Conservation (phyloP, 192 early-diverging fungal genomes). For the Entomortierella beljakovae region DNA sequence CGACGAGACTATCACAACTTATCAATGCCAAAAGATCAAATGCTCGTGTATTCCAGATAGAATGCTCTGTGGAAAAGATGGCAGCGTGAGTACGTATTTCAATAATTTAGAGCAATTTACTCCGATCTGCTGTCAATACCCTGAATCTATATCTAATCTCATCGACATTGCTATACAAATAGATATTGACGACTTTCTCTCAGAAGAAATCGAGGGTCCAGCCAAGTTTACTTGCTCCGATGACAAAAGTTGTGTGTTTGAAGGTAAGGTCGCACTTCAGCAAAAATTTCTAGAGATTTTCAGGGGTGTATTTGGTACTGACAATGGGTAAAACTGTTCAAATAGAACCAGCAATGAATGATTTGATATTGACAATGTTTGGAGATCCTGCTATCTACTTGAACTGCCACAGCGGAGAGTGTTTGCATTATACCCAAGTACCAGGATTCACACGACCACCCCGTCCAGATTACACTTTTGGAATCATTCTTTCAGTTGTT, state of each 20-base stretch:
- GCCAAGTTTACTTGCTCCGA: constrained; percentile 73
- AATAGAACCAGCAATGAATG: constrained; percentile 84
- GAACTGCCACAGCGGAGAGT: constrained; percentile 85
- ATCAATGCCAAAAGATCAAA: constrained; percentile 78
- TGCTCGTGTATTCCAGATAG: constrained; percentile 85
- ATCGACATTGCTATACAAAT: no score
- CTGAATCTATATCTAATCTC: no score
- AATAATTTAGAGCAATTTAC: no score
- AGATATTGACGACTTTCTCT: constrained; percentile 84
- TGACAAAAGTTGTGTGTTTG: constrained; percentile 67
- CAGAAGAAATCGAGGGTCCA: constrained; percentile 83
- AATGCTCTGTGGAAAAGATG: constrained; percentile 87
- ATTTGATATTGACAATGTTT: constrained; percentile 82
- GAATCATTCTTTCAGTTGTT: constrained; percentile 54
- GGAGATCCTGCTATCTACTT: constrained; percentile 87
- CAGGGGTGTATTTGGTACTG: constrained; percentile 39
- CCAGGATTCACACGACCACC: constrained; percentile 74
- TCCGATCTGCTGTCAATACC: no score
- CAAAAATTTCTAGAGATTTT: neutral
- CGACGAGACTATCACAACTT: constrained; percentile 68
- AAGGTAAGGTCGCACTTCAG: constrained; percentile 43
- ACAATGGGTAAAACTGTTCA: constrained; percentile 3
- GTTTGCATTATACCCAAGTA: constrained; percentile 87
- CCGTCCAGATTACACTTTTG: constrained; percentile 51
- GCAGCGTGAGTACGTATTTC: constrained; percentile 70